Base-by-base conservation (phyloP, 345 rosid species). In the Eutrema japonicum region DNA sequence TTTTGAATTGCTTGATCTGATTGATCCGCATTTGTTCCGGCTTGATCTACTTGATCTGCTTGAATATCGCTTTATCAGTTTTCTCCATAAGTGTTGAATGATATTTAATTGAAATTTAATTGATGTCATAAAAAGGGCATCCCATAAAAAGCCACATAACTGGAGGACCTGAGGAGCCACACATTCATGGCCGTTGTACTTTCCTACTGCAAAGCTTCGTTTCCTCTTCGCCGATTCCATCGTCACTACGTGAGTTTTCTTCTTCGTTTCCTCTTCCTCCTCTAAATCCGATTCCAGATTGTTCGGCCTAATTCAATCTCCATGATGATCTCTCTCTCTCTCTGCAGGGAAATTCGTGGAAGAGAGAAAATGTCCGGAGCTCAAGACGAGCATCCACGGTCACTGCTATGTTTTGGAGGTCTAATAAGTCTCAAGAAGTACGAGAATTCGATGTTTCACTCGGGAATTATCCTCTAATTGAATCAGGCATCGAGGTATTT, bases 401-500 rank as follows among this genome's bases (percentile, higher is more conserved):
- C 45, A 78, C 73, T 35, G 97, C 98, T 1, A 36, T 91, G 52
- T 93, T 93, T 64, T 91, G 98, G 97, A 85, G 83, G 42, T 75
- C 97, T 3, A 89, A 77, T 77, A 89, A 85, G 55, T 70, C 90
- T 43, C 78, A 62, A 40, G 76, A 85, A 81, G 49, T 71, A 33
- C 77, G 69, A 63, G 84, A 82, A 38, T 65, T 83, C 46, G 87
- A 83, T 71, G 69, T 81, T 63, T 85, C 89, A 4, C 72, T 82
- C 8, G 79, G 82, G n/a, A 77, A 82, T 76, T 86, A 79, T 56
- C 61, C 85, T 72, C 66, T 93, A 82, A 81, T 72, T 65, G 83
- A 70, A 55, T 65, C 86, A 69, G 85, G 12, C 65, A 52, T 67
- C 30, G 85, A 90, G 96, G 98, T 92, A 73, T 77, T 13, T 58